Conservation (phyloP, 345 rosid genomes). For the Eucalyptus erythrocorys region DNA sequence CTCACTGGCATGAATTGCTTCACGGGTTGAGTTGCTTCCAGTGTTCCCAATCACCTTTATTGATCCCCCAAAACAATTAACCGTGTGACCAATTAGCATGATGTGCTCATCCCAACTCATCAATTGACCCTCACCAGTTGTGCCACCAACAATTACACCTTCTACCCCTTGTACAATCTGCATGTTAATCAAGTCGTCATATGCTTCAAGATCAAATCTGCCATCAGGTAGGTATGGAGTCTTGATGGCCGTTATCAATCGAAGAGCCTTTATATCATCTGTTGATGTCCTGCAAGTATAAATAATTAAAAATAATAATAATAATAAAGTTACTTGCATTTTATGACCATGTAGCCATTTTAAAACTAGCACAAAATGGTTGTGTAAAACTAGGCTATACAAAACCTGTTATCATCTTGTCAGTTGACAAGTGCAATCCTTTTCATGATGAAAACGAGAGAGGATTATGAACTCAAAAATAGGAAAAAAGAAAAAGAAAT, state of each 20-base stretch:
- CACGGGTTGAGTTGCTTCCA: conserved; percentile 88
- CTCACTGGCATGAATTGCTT: conserved; percentile 87
- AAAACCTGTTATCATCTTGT: background rate
- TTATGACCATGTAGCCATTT: background rate
- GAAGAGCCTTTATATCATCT: conserved; percentile 60
- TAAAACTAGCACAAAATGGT: background rate
- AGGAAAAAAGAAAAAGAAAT: background rate
- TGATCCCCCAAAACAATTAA: conserved; percentile 68
- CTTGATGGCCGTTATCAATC: conserved; percentile 80
- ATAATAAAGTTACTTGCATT: background rate
- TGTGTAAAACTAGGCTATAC: background rate
- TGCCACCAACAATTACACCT: conserved; percentile 87
- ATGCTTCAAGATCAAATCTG: conserved; percentile 92
- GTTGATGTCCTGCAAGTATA: conserved; percentile 43
- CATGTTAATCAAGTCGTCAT: conserved; percentile 58
- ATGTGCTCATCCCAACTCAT: conserved; percentile 99
- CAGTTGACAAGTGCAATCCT: background rate
- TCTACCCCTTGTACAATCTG: conserved; percentile 64
- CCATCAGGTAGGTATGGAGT: conserved; percentile 93
- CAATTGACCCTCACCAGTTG: conserved; percentile 90
- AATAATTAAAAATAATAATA: background rate
- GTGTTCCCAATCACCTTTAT: conserved; percentile 80
- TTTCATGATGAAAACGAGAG: background rate
- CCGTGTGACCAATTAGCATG: conserved; percentile 90
- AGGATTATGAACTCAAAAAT: background rate